A percentile compares a stretch with the other conserved stretches of the same genome.
These are phyloP conservation scores for Trichoderma polysporum DNA, from an alignment of 2,329 filamentous ascomycete species.

Conservation along the genomic window DNA sequence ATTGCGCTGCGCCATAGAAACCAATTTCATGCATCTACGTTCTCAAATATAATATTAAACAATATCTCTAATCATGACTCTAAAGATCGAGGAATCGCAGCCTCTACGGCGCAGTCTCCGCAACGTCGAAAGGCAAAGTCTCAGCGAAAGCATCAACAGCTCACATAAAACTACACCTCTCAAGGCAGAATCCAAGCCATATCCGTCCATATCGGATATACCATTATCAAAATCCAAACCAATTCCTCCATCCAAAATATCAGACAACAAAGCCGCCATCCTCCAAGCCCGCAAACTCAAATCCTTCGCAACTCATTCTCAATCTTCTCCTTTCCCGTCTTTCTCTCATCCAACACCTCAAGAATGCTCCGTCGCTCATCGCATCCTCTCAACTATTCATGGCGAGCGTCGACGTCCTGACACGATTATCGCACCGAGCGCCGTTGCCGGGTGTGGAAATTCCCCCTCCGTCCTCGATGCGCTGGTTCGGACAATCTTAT, in stretches of 20 bases:
- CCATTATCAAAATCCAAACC: not conserved
- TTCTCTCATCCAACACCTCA: constrained; percentile 63
- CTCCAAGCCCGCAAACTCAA: constrained; percentile 46
- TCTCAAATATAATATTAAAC: not conserved
- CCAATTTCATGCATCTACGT: too few relatives aligned
- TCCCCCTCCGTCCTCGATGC: constrained; percentile 53
- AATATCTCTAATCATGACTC: not conserved
- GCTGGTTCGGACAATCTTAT: constrained; percentile 52
- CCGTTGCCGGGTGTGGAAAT: constrained; percentile 61
- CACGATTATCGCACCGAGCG: constrained; percentile 59
- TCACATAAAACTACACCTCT: not conserved
- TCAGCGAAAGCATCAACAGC: not conserved
- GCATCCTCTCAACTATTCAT: constrained; percentile 63
- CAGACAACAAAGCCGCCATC: constrained; percentile 26
- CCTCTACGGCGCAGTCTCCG: constrained; percentile 22
- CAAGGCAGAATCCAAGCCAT: not conserved
- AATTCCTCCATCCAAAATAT: not conserved
- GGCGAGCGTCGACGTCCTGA: constrained; percentile 63
- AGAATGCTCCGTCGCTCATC: constrained; percentile 68
- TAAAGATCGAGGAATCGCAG: not conserved
- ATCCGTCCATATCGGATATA: not conserved
- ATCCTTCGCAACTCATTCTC: constrained; percentile 40
- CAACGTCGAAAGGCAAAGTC: not conserved
- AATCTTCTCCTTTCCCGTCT: constrained; percentile 63
- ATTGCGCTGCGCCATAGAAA: not conserved